Evolutionary conservation across 768 basidiomycete species (phyloP), one percentile per base, ranked within the genome.

Genomic region (Kwoniella shandongensis): DNA sequence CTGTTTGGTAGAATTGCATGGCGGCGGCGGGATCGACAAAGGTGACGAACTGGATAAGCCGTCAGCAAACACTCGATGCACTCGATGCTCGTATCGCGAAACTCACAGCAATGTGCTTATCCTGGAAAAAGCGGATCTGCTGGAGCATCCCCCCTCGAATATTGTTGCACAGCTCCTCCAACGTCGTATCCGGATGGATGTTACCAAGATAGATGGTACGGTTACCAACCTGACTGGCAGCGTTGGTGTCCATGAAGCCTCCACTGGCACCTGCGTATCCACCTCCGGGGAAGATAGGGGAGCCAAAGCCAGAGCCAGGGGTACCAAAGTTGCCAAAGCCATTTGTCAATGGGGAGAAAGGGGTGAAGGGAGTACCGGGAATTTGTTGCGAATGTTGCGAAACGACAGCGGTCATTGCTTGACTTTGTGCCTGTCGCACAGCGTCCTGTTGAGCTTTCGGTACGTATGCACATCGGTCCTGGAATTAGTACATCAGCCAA

Each of bases 141-240:
- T 97, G 91, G 48, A 99, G 79, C 61, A 96, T 89, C 44, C 96
- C 96, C n/a, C 94, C 96, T 47, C 96, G 84, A 60, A 99, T 87
- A 27, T 90, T 86, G 68, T 98, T 98, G 80, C 94, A 98, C 63
- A 98, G 79, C 74, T 98, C 96, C 77, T 98, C 94, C 1, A 88
- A 82, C 15, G 86, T 87, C 17, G 91, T 96, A 79, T 98, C 96
- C 1, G 93, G 92, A 74, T 94, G 91, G 56, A 99, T 90, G 75
- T 94, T 94, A 3, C 94, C 94, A 51, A 98, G 79, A 76, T 97
- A 97, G 32, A 99, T 88, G 2, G 91, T 97, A 59, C 96, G 79
- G 76, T 98, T 99, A 63, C 91, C 82, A 13, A 82, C 81, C 62
- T 86, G 81, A 57, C 57, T 63, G 75, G 78, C 57, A 77, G 79